Conservation (phyloP, 2,329 filamentous ascomycete species). For the Colletotrichum plurivorum region DNA sequence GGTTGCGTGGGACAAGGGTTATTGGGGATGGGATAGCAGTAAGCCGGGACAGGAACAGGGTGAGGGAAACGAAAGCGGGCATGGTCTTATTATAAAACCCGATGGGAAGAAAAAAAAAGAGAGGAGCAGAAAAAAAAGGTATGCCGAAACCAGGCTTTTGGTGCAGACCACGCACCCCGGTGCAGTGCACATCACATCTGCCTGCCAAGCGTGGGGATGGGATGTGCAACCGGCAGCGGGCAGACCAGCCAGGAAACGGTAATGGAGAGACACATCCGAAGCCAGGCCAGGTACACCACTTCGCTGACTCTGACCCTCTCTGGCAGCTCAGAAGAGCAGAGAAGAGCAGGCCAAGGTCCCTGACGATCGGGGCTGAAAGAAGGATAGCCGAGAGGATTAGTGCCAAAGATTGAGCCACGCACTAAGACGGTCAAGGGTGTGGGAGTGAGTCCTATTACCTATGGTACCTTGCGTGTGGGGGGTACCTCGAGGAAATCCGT, state of each 20-base stretch:
- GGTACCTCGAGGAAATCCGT: too few species aligned
- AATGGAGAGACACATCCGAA: conserved; percentile 24
- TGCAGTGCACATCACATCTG: conserved; percentile 18
- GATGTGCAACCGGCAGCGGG: conserved; percentile 33
- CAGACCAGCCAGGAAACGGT: conserved; percentile 26
- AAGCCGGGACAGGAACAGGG: conserved; percentile 22
- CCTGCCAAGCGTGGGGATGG: conserved; percentile 37
- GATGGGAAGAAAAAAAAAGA: conserved; percentile 7
- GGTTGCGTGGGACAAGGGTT: conserved; percentile 28
- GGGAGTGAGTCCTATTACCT: neutral
- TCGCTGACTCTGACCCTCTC: neutral
- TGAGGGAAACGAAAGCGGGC: conserved; percentile 33
- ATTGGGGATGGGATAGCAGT: conserved; percentile 16
- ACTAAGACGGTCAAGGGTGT: conserved; percentile 13
- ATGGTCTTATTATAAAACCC: conserved; percentile 40
- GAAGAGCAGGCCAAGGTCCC: conserved; percentile 34
- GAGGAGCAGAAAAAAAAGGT: too few species aligned
- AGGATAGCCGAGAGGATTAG: conserved; percentile 31
- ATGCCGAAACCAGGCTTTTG: conserved; percentile 30
- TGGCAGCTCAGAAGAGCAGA: conserved; percentile 27
- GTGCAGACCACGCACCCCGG: neutral
- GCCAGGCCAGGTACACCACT: conserved; percentile 10
- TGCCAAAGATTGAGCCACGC: conserved; percentile 12
- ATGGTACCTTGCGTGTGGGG: conserved; percentile 11
- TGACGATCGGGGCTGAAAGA: conserved; percentile 37